Percentiles rank a stretch among this genome's conserved stretches.
These are phyloP conservation scores for Gracilaria caudata DNA, from an alignment of 23 red algal genomes.

Conservation along the genomic window DNA sequence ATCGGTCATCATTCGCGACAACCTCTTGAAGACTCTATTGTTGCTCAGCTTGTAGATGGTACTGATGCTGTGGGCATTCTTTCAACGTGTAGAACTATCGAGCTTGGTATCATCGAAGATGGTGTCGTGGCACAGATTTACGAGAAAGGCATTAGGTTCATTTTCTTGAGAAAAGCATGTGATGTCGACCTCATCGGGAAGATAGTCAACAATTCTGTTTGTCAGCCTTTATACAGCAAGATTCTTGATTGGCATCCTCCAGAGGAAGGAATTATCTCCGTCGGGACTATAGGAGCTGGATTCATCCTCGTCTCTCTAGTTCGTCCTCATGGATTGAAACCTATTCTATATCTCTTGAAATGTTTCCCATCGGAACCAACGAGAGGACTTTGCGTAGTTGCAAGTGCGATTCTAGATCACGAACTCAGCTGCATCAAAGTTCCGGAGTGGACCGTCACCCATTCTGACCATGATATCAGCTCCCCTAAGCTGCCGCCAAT, in stretches of 20 bases:
- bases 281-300: constrained; percentile 60
- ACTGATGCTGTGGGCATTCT: constrained; percentile 46
- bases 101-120: constrained; percentile 38
- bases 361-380: constrained; percentile 21
- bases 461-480: constrained; percentile 9
- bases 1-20: constrained; percentile 8
- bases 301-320: constrained; percentile 55
- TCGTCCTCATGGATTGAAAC: constrained; percentile 10
- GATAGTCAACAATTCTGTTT: constrained; percentile 10
- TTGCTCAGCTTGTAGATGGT: constrained; percentile 57
- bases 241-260: constrained; percentile 68
- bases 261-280: constrained; percentile 38
- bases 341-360: constrained; percentile 40
- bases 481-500: constrained; percentile 41
- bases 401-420: constrained; percentile 44
- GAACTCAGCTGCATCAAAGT: constrained; percentile 66
- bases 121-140: constrained; percentile 65
- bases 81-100: constrained; percentile 37
- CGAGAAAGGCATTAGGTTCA: constrained; percentile 50
- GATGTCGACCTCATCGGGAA: constrained; percentile 44
- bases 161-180: constrained; percentile 20
- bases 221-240: constrained; percentile 22
- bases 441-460: constrained; percentile 41
- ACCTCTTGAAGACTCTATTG: constrained; percentile 4
- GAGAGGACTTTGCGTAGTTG: constrained; percentile 24